phyloP scores from a whole-genome alignment of 2,329 filamentous ascomycete genomes.

The Alternaria sp. region DNA sequence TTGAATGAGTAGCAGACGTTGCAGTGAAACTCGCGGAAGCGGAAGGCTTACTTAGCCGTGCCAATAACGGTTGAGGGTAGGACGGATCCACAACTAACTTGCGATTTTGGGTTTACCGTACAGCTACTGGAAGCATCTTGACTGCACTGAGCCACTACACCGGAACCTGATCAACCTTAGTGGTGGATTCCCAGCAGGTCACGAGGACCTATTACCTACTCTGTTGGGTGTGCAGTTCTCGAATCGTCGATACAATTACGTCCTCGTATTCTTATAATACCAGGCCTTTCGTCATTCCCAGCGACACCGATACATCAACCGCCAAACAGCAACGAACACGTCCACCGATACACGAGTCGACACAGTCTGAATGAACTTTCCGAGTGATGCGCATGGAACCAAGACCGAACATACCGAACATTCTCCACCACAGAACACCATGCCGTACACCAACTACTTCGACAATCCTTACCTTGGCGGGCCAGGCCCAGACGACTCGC shows the following conservation, averaged over 20 bases:
- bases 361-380: slow-evolving; percentile 29
- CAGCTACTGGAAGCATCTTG: slow-evolving; percentile 25
- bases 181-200: slow-evolving; percentile 19
- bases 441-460: slow-evolving; percentile 17
- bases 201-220: slow-evolving; percentile 24
- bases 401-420: slow-evolving; percentile 33
- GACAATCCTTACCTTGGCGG: slow-evolving; percentile 35
- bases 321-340: not conserved
- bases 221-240: slow-evolving; percentile 18
- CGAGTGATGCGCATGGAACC: slow-evolving; percentile 29
- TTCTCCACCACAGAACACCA: slow-evolving; percentile 23
- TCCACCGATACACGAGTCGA: slow-evolving; percentile 3
- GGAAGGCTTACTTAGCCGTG: slow-evolving; percentile 17
- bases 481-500: slow-evolving; percentile 28
- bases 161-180: slow-evolving; percentile 27
- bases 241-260: slow-evolving; percentile 33
- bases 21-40: slow-evolving; percentile 21
- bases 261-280: slow-evolving; percentile 17
- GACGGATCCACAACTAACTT: slow-evolving; percentile 26
- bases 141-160: slow-evolving; percentile 17
- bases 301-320: not conserved
- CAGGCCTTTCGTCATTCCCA: slow-evolving; percentile 8
- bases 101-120: slow-evolving; percentile 29
- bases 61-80: slow-evolving; percentile 7
- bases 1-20: slow-evolving; percentile 9